Percentiles rank a stretch among this genome's conserved stretches.
Conservation (phyloP, 2,329 filamentous ascomycete genomes). For the Pseudogymnoascus sp. region DNA sequence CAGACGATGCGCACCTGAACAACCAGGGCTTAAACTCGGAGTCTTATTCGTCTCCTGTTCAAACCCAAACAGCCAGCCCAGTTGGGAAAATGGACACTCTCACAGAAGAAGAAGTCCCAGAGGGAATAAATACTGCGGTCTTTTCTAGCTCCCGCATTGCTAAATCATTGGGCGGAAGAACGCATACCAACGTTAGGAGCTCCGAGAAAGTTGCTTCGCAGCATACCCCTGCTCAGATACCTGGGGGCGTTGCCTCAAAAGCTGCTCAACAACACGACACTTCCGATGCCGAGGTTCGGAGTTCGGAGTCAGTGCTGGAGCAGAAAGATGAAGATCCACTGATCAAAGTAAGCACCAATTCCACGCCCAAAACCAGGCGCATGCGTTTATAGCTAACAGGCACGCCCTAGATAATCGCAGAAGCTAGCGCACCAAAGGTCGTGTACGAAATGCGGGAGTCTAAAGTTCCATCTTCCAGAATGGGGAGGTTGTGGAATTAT, state of each 20-base stretch:
- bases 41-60: conserved; percentile 29
- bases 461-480: conserved; percentile 75
- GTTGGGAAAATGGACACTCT: conserved; percentile 16
- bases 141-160: conserved; percentile 54
- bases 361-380: not conserved
- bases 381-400: conserved; percentile 31
- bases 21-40: conserved; percentile 21
- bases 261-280: not conserved
- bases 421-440: conserved; percentile 23
- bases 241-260: not conserved
- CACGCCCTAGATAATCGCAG: conserved; percentile 17
- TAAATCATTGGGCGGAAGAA: conserved; percentile 42
- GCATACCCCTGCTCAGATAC: not conserved
- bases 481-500: conserved; percentile 91
- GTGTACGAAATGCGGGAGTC: conserved; percentile 75
- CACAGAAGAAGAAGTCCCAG: conserved; percentile 38
- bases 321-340: not conserved
- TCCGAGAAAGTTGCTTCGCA: not conserved
- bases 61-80: not conserved
- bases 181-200: conserved; percentile 16
- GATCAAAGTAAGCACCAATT: not conserved
- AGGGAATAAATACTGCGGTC: conserved; percentile 50
- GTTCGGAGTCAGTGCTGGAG: not conserved
- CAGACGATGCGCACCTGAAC: conserved; percentile 16
- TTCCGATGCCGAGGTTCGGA: not conserved